phyloP scores from a whole-genome alignment of 441 rosid species.

The Populus tomentosa region DNA sequence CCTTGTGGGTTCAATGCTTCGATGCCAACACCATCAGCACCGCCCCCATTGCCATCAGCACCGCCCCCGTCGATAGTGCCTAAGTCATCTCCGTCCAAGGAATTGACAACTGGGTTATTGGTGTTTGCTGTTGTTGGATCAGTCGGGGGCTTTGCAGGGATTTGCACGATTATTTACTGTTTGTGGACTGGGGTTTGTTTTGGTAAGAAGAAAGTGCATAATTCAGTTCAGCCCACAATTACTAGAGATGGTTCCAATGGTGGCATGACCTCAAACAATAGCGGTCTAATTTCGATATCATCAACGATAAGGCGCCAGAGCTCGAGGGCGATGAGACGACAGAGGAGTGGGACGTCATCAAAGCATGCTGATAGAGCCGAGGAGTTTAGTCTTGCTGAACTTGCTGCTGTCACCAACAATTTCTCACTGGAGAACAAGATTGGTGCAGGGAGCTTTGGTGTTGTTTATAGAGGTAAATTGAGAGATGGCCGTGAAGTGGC shows the following conservation, averaged over 20 bases:
- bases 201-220: constrained; percentile 58
- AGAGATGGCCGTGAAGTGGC: no score
- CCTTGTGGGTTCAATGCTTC: constrained; percentile 27
- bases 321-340: constrained; percentile 58
- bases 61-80: constrained; percentile 9
- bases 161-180: constrained; percentile 59
- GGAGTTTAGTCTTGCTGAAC: no score
- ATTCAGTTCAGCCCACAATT: constrained; percentile 61
- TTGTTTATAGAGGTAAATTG: no score
- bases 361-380: no score
- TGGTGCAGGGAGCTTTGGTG: no score
- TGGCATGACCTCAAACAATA: constrained; percentile 36
- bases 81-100: constrained; percentile 23
- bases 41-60: constrained; percentile 5
- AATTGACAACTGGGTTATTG: constrained; percentile 46
- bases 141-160: constrained; percentile 54
- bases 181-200: constrained; percentile 64
- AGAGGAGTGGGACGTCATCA: constrained; percentile 75
- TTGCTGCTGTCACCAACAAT: no score
- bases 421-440: no score
- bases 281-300: constrained; percentile 46
- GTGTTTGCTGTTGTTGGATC: constrained; percentile 70
- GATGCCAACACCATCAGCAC: constrained; percentile 1
- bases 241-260: constrained; percentile 60
- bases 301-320: constrained; percentile 59